Conservation (phyloP, 169 alveolate species). For the Cryptosporidium ryanae region DNA sequence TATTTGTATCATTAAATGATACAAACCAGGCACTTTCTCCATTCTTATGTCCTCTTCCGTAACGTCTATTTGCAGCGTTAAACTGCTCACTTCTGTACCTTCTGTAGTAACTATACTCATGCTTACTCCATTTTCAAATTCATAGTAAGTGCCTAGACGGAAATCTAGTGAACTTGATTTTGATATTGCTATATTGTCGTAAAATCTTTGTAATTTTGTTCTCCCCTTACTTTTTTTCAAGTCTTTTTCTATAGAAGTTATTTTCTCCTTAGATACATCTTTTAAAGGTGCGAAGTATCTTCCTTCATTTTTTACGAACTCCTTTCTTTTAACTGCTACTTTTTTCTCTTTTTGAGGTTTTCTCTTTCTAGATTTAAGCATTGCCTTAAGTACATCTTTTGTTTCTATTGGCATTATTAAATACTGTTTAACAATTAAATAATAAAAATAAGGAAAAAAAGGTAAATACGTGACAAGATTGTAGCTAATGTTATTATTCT, state of each 20-base stretch:
- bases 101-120: constrained; percentile 62
- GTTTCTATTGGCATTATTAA: constrained; percentile 67
- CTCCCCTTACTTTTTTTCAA: background rate
- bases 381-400: constrained; percentile 60
- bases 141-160: constrained; percentile 59
- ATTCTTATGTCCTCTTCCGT: constrained; percentile 14
- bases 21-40: constrained; percentile 63
- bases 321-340: constrained; percentile 1
- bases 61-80: constrained; percentile 38
- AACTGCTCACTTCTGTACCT: constrained; percentile 55
- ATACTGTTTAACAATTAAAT: background rate
- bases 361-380: constrained; percentile 40
- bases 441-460: too few species aligned
- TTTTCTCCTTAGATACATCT: constrained; percentile 1
- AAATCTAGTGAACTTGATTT: constrained; percentile 50
- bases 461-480: too few species aligned
- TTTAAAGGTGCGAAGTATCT: constrained; percentile 37
- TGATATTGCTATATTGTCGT: constrained; percentile 46
- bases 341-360: constrained; percentile 56
- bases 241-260: constrained; percentile 9
- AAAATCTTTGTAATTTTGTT: constrained; percentile 19
- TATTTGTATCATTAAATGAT: constrained; percentile 51
- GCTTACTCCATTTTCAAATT: constrained; percentile 42
- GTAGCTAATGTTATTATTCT: too few species aligned
- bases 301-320: constrained; percentile 30